Base-by-base conservation (phyloP, 2,329 filamentous ascomycete species). In the Xylariaceae sp. region DNA sequence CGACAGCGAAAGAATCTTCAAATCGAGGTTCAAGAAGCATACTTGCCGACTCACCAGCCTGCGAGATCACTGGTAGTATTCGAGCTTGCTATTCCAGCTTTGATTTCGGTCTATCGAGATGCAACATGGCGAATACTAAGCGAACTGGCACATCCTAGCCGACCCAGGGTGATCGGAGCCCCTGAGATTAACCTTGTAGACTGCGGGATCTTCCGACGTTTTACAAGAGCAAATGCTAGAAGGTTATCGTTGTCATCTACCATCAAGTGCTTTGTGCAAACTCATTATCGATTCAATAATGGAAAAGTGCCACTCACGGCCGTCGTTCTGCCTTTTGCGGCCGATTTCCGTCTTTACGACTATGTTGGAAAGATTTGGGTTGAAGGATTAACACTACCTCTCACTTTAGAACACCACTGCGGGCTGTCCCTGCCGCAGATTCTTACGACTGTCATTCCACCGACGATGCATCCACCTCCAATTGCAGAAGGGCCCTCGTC, bases 1-100 rank as follows among this genome's bases (percentile, higher is more conserved):
- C 58, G 63, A 4, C 22, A 56, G 19, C 61, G 66, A 0, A 66
- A 62, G 1, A 55, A 61, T 2, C 64, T 80, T 16, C 55, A 47
- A 10, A 79, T 82, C 17, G 7, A 49, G 1, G 58, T 73, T 2
- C 69, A 75, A 34, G 79, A 82, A 52, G 64, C 73, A 41, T 73
- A 70, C 1, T 62, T 82, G 0, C 77, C 77, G 2, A 32, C 40
- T 0, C 45, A 64, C 2, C 37, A 55, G 0, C 47, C 58, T 2
- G 53, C 66, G 8, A 64, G 63, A n/a, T 70, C 72, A 23, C 66
- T 65, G 0, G 60, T 76, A 0, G 50, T 82, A 0, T 79, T 82
- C 40, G 79, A 83, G 49, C 59, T 82, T 1, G 48, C 42, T 0
- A 64, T 67, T 19, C 79, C 79, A 0, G 23, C 53, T 3, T 62